A percentile compares a stretch with the other conserved stretches of the same genome.
Conservation (phyloP, 192 early-diverging fungal genomes). For the Phycomyces nitens region DNA sequence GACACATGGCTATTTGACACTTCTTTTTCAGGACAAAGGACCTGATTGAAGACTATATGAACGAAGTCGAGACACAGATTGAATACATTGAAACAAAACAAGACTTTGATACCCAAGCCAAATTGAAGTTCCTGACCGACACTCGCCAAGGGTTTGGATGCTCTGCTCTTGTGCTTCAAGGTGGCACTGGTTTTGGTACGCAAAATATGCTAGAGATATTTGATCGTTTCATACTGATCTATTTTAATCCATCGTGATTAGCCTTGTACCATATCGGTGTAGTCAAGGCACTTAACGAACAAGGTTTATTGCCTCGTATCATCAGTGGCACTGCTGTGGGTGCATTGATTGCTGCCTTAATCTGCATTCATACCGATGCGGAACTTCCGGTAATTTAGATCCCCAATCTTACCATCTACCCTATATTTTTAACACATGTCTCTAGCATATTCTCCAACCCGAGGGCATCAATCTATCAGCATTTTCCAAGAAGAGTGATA, state of each 20-base stretch:
- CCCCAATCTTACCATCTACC: too few species aligned
- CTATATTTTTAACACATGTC: neutral
- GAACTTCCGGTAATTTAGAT: conserved; percentile 56
- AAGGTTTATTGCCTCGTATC: conserved; percentile 64
- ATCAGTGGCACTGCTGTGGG: conserved; percentile 76
- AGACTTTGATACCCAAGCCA: conserved; percentile 45
- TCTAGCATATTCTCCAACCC: conserved; percentile 46
- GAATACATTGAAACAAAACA: conserved; percentile 49
- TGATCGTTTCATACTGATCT: conserved; percentile 2
- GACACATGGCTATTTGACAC: neutral
- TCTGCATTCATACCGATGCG: conserved; percentile 74
- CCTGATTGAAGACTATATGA: conserved; percentile 75
- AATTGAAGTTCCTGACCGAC: conserved; percentile 69
- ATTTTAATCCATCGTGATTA: conserved; percentile 21
- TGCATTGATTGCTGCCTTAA: conserved; percentile 69
- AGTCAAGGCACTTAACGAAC: conserved; percentile 66
- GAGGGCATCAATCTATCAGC: conserved; percentile 65
- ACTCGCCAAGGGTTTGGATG: conserved; percentile 72
- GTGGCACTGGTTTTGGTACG: conserved; percentile 67
- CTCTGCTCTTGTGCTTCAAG: conserved; percentile 69
- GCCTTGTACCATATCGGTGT: conserved; percentile 77
- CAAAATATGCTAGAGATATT: neutral
- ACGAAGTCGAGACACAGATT: conserved; percentile 57
- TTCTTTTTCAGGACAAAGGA: conserved; percentile 54
- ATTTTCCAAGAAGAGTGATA: conserved; percentile 54